Percentiles rank a stretch among this genome's conserved stretches.
Conservation (phyloP, 768 basidiomycete species). For the Rhodotorula kratochvilovae region DNA sequence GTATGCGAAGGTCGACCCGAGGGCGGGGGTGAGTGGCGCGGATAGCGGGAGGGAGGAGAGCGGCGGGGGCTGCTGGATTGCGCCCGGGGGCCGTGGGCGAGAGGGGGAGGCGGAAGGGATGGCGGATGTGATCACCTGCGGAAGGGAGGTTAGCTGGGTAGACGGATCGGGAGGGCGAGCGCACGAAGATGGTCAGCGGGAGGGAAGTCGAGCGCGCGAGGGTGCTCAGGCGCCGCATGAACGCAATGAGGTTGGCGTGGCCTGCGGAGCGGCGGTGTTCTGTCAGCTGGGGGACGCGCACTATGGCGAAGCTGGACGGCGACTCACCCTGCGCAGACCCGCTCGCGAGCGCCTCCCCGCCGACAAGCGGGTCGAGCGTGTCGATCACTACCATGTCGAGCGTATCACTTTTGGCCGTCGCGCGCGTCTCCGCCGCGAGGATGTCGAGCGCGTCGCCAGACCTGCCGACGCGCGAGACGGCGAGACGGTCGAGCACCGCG, state of each 20-base stretch:
- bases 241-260: slow-evolving; percentile 22
- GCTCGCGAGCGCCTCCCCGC: background rate
- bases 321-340: slow-evolving; percentile 7
- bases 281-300: background rate
- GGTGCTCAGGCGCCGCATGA: slow-evolving; percentile 12
- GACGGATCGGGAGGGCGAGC: background rate
- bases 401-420: background rate
- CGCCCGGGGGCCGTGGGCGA: too few relatives aligned
- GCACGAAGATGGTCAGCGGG: slow-evolving; percentile 15
- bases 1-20: background rate
- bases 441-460: slow-evolving; percentile 22
- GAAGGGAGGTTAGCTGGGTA: background rate
- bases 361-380: slow-evolving; percentile 15
- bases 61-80: background rate
- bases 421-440: background rate
- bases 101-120: background rate
- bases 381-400: slow-evolving; percentile 23
- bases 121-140: slow-evolving; percentile 11
- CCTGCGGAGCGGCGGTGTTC: background rate
- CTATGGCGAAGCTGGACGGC: background rate
- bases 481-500: slow-evolving; percentile 17
- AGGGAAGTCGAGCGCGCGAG: background rate
- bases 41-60: slow-evolving; percentile 11
- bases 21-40: background rate
- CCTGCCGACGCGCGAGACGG: slow-evolving; percentile 1